Percentiles rank a stretch among this genome's conserved stretches.
Evolutionary conservation across 225 moss, liverwort and hornwort genomes (phyloP).

Genomic region (Bryoerythrophyllum caledonicum): DNA sequence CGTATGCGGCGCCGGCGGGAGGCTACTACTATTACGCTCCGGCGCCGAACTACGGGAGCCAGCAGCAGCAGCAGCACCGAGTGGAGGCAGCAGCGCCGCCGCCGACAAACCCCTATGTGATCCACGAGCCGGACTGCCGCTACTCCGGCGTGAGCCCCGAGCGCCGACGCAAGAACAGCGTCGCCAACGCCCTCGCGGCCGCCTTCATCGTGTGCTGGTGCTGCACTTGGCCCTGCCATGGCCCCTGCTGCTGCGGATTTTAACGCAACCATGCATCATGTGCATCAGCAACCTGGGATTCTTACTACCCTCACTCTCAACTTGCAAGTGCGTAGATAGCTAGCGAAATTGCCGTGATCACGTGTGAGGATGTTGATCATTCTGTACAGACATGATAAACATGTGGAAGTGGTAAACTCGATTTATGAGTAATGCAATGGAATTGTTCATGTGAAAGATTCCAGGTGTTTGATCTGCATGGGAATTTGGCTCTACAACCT

Average conservation of each 20-base stretch:
- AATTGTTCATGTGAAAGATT: background rate
- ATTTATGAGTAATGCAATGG: background rate
- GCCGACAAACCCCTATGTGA: conserved; percentile 19
- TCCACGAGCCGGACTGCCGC: conserved; percentile 22
- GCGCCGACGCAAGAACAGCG: conserved; percentile 19
- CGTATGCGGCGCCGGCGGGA: background rate
- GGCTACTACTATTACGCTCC: conserved; percentile 16
- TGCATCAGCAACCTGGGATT: background rate
- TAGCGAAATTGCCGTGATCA: no score
- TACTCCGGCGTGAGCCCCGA: conserved; percentile 21
- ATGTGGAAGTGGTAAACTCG: background rate
- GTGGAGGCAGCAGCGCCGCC: background rate
- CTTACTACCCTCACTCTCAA: background rate
- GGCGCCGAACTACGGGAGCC: background rate
- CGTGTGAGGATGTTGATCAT: no score
- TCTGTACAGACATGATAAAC: background rate
- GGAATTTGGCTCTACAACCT: background rate
- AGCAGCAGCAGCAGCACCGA: background rate
- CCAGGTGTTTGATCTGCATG: background rate
- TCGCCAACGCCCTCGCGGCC: conserved; percentile 45
- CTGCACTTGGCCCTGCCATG: conserved; percentile 64
- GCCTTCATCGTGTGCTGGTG: conserved; percentile 52
- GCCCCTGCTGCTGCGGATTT: conserved; percentile 58
- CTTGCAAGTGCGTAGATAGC: background rate
- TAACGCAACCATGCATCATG: no score